Evolutionary conservation across 805 yeast species (phyloP), one percentile per base, ranked within the genome.

Genomic region (Starmerella sirachaensis): DNA sequence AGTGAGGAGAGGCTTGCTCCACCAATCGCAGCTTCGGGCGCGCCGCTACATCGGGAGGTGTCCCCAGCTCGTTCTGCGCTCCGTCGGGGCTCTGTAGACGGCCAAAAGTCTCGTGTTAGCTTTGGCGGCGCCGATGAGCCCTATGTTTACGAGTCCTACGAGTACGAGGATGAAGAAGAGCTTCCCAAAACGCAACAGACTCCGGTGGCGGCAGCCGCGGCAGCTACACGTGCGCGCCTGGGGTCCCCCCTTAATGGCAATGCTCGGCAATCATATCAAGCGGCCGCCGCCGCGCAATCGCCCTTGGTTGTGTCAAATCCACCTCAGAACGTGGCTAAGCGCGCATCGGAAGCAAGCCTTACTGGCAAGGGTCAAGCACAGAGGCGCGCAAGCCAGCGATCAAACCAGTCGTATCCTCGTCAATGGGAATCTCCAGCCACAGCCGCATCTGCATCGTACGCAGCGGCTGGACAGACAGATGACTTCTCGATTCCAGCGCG

Each of bases 21-120:
- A n/a, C n/a, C n/a, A n/a, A n/a, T n/a, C n/a, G n/a, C n/a, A n/a
- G n/a, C n/a, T n/a, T n/a, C n/a, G n/a, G n/a, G n/a, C 12, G 34
- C 8, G 14, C 43, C 37, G 18, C 23, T 36, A 20, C 46, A 54
- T 5, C 42, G 59, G 7, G 48, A 55, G 9, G 41, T 40, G 18
- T 54, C 60, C 18, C 62, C 62, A 14, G 52, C 53, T 29, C 53
- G 56, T 20, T 53, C 62, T 1, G 61, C 62, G 5, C 39, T 58
- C 34, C 50, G 53, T 24, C 51, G 47, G 8, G 17, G 37, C 13
- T 19, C 24, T 22, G 18, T 30, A 25, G 22, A 27, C 11, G n/a
- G 45, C 12, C 29, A 38, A 18, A 28, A 40, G 12, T 38, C 51
- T 7, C 25, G 38, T 30, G 53, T 43, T 13, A 46, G 44, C 41